Conservation (phyloP, 2,329 filamentous ascomycete species). For the Pseudogymnoascus sp. region DNA sequence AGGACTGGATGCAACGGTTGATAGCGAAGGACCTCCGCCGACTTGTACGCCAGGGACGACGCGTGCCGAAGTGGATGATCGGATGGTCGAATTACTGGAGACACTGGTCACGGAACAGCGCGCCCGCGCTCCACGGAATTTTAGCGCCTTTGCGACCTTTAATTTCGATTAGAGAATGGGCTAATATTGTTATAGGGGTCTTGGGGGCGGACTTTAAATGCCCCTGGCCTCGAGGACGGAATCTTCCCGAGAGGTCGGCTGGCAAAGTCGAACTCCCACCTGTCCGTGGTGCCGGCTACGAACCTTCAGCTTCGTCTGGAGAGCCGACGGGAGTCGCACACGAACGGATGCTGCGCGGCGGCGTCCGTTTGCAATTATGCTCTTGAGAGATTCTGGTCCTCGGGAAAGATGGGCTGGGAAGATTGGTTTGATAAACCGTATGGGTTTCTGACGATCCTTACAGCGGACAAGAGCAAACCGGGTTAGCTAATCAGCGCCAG, state of each 20-base stretch:
- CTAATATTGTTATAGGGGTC: neutral
- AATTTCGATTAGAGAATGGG: neutral
- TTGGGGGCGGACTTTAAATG: neutral
- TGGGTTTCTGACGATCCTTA: neutral
- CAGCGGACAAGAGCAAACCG: too few species aligned
- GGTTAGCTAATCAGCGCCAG: too few species aligned
- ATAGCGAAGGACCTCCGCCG: neutral
- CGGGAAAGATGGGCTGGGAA: neutral
- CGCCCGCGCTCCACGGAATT: neutral
- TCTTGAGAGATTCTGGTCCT: neutral
- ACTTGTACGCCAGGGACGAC: neutral
- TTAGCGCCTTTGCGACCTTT: neutral
- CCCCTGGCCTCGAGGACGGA: too few species aligned
- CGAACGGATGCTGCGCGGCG: too few species aligned
- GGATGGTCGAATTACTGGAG: neutral
- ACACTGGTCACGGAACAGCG: neutral
- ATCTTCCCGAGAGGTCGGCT: neutral
- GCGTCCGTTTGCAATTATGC: too few species aligned
- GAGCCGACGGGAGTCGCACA: slow-evolving; percentile 9
- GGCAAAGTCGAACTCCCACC: neutral
- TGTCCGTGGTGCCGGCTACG: slow-evolving; percentile 11
- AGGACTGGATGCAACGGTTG: neutral
- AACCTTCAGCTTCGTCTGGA: slow-evolving; percentile 12
- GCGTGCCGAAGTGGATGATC: neutral
- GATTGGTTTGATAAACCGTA: neutral